Conservation (phyloP, 2,329 filamentous ascomycete species). For the Colletotrichum sublineola region DNA sequence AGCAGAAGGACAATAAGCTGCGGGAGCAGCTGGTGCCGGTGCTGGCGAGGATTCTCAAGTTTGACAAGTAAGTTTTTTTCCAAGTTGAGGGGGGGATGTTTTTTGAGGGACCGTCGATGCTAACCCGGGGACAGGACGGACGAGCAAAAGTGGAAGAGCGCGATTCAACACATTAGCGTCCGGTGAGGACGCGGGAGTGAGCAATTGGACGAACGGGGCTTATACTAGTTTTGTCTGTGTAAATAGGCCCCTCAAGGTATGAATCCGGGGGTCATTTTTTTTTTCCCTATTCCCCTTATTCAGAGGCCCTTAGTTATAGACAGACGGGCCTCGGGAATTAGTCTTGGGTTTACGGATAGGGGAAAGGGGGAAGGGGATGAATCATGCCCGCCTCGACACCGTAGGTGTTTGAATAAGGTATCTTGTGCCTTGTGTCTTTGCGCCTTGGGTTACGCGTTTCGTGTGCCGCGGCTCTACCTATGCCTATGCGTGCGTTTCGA, state of each 20-base stretch:
- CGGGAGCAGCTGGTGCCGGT: conserved; percentile 83
- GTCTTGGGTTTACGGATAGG: too few relatives aligned
- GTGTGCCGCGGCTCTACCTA: too few relatives aligned
- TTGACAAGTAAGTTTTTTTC: conserved; percentile 75
- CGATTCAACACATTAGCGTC: conserved; percentile 69
- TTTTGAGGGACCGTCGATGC: not conserved
- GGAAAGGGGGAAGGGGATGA: not conserved
- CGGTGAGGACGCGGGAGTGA: conserved; percentile 45
- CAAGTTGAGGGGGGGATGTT: not conserved
- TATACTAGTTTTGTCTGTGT: conserved; percentile 31
- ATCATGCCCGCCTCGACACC: not conserved
- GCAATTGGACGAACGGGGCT: not conserved
- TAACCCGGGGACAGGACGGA: conserved; percentile 62
- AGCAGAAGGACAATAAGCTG: conserved; percentile 83
- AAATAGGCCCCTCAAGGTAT: conserved; percentile 18
- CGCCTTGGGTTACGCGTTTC: too few relatives aligned
- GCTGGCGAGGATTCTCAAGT: conserved; percentile 79
- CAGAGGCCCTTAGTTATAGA: not conserved
- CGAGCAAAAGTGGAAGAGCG: conserved; percentile 88
- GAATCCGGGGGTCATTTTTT: not conserved
- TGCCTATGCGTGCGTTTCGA: too few relatives aligned
- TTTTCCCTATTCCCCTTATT: too few relatives aligned
- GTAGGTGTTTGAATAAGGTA: not conserved
- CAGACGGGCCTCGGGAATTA: too few relatives aligned
- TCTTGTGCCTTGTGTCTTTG: too few relatives aligned